These are phyloP conservation scores for Populus hybrid DNA, from an alignment of 441 rosid species.

Conservation along the genomic window DNA sequence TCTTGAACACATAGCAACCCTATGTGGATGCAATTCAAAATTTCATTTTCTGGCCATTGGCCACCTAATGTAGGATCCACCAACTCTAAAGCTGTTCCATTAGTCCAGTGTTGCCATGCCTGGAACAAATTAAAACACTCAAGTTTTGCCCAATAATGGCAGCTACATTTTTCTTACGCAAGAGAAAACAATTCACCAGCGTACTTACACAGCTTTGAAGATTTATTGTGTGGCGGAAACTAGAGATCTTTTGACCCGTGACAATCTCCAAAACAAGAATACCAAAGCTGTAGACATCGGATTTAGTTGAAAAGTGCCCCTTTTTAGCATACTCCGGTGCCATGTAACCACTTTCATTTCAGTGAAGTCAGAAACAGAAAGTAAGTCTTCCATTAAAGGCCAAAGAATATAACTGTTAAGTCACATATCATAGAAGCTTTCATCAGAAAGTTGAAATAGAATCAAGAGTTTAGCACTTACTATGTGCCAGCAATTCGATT, in stretches of 20 bases:
- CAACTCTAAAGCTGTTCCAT: slow-evolving; percentile 25
- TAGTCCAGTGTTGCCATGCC: slow-evolving; percentile 41
- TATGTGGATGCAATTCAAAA: slow-evolving; percentile 32
- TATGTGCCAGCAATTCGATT: slow-evolving; percentile 36
- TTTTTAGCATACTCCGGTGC: slow-evolving; percentile 33
- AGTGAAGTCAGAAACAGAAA: background rate
- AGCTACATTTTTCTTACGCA: background rate
- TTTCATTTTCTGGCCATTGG: slow-evolving; percentile 17
- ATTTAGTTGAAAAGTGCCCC: slow-evolving; percentile 33
- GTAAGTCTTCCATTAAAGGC: background rate
- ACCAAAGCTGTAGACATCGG: slow-evolving; percentile 38
- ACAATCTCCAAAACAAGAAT: slow-evolving; percentile 34
- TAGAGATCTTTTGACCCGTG: slow-evolving; percentile 25
- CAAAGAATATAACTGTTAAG: no score
- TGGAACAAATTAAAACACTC: slow-evolving; percentile 4
- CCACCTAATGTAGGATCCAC: slow-evolving; percentile 24
- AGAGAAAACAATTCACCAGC: slow-evolving; percentile 10
- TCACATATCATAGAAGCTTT: background rate
- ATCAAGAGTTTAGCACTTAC: slow-evolving; percentile 24
- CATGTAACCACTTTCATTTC: slow-evolving; percentile 36
- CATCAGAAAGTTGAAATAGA: background rate
- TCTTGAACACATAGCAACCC: slow-evolving; percentile 44
- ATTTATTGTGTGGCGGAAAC: slow-evolving; percentile 11
- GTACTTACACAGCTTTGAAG: slow-evolving; percentile 27
- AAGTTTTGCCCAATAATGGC: background rate